Evolutionary conservation across 257 asterid genomes (phyloP), one percentile per base, ranked within the genome.

Genomic region (Fraxinus pennsylvanica): DNA sequence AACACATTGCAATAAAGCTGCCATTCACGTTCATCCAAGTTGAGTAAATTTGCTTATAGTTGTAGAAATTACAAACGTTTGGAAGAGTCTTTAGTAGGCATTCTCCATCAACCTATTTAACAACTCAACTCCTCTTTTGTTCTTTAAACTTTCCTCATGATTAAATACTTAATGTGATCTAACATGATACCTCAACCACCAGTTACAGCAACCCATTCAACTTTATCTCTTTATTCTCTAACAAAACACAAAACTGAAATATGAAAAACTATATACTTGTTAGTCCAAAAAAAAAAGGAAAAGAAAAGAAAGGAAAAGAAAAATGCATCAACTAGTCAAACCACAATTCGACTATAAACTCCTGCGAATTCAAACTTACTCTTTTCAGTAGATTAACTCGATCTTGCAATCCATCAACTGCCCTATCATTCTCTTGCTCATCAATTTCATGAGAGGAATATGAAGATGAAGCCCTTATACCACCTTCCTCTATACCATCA

Each of bases 401-500:
- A 78, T 94, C 97, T 81, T 92, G 92, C 79, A 92, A 83, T 69
- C 98, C 97, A 79, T 87, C 96, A 59, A 90, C 36, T 33, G 96
- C 95, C 74, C 82, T 87, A 36, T 94, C 96, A 79, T 91, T 94
- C 86, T 94, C 98, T 67, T 90, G 98, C 85, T 94, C 99, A 75
- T 89, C 96, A 85, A 94, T 92, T 88, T 94, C 98, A 76, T 90
- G 95, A 74, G 94, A 87, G 81, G 91, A 82, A 82, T 87, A 94
- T 73, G 97, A 88, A 0, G 96, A 86, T 1, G 94, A 88, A 80
- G 96, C 94, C 84, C 96, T 86, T 78, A 94, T 90, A 41, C 97
- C 99, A 72, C 97, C 97, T 85, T 94, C 97, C 87, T 94, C 99
- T 77, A 94, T 94, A n/a, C 97, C 99, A 85, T 94, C 97, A 81